A percentile compares a stretch with the other conserved stretches of the same genome.
Evolutionary conservation across 495 filamentous ascomycete species (phyloP).

Genomic region (Eremomyces bilateralis): DNA sequence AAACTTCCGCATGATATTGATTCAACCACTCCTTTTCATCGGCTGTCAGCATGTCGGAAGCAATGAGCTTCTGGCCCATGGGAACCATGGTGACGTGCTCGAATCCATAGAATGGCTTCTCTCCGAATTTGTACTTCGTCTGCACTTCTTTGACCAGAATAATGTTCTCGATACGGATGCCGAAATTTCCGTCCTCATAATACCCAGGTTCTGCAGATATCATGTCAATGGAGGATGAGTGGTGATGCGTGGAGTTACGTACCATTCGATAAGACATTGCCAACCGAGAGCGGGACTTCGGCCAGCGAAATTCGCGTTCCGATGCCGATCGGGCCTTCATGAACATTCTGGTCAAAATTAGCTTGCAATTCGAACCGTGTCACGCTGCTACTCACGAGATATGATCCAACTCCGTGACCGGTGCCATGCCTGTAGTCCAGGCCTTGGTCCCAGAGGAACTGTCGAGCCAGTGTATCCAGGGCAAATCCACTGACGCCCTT

Average conservation of each 20-base stretch:
- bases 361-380: neutral
- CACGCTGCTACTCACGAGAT: conserved; percentile 25
- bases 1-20: conserved; percentile 60
- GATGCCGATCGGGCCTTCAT: conserved; percentile 94
- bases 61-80: conserved; percentile 76
- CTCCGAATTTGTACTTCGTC: conserved; percentile 72
- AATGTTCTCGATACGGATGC: conserved; percentile 94
- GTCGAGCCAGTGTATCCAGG: conserved; percentile 70
- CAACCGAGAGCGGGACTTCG: conserved; percentile 72
- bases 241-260: conserved; percentile 4
- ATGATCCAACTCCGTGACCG: conserved; percentile 90
- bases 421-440: conserved; percentile 94
- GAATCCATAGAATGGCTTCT: conserved; percentile 84
- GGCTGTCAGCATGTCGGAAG: conserved; percentile 46
- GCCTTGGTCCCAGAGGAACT: conserved; percentile 80
- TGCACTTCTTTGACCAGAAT: conserved; percentile 73
- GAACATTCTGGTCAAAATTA: conserved; percentile 82
- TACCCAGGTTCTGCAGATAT: conserved; percentile 57
- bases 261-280: conserved; percentile 80
- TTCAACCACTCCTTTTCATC: conserved; percentile 75
- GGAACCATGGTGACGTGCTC: conserved; percentile 96
- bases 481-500: conserved; percentile 90
- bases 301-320: conserved; percentile 79
- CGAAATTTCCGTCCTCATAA: conserved; percentile 93
- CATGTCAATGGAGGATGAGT: too few relatives aligned